phyloP scores from a whole-genome alignment of 805 yeast species.

The Saturnispora dispora region DNA sequence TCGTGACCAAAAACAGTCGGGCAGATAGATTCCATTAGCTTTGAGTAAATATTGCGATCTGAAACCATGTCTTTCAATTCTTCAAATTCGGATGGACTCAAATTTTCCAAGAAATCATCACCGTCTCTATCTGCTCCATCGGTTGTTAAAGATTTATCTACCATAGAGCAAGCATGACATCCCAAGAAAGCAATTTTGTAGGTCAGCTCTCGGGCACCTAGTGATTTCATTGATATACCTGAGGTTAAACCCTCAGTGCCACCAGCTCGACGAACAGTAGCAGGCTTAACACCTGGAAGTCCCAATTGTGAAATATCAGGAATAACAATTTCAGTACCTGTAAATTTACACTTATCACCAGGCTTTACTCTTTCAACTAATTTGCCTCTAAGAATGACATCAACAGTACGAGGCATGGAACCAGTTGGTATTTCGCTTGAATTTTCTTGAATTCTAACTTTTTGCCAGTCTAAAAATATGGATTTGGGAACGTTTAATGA shows the following conservation, averaged over 20 bases:
- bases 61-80: conserved; percentile 87
- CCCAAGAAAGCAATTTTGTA: conserved; percentile 88
- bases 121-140: conserved; percentile 20
- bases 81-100: conserved; percentile 72
- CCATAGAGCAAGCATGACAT: conserved; percentile 71
- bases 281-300: conserved; percentile 89
- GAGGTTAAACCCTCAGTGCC: conserved; percentile 63
- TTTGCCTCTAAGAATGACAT: conserved; percentile 87
- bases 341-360: conserved; percentile 89
- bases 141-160: conserved; percentile 22
- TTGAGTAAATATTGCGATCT: conserved; percentile 75
- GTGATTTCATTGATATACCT: conserved; percentile 73
- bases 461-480: conserved; percentile 93
- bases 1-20: conserved; percentile 98
- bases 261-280: conserved; percentile 53
- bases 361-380: conserved; percentile 94
- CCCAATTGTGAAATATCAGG: conserved; percentile 94
- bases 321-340: conserved; percentile 89
- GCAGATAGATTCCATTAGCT: conserved; percentile 79
- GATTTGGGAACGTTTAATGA: conserved; percentile 75
- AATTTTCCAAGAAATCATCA: conserved; percentile 65
- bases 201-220: conserved; percentile 93
- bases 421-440: conserved; percentile 97
- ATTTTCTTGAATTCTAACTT: conserved; percentile 89
- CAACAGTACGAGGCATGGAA: conserved; percentile 95